Evolutionary conservation across 495 filamentous ascomycete genomes (phyloP).

Genomic region (Hypoxylon subgilvum): DNA sequence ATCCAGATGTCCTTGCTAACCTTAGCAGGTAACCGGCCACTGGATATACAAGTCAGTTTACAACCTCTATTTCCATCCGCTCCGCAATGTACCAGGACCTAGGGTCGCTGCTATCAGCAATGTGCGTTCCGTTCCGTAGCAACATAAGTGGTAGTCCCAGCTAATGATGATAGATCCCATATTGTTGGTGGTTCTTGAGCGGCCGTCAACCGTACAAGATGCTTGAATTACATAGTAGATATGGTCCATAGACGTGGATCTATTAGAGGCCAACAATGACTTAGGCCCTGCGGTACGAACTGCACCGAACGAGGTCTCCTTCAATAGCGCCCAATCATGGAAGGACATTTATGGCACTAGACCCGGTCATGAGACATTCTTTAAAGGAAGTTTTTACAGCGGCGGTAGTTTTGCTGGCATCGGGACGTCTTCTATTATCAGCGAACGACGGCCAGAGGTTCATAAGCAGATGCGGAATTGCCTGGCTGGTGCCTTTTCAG

Average conservation of each 20-base stretch:
- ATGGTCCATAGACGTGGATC: conserved; percentile 16
- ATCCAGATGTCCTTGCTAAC: too few relatives aligned
- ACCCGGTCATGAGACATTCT: conserved; percentile 37
- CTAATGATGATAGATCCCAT: too few relatives aligned
- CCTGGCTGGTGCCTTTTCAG: conserved; percentile 46
- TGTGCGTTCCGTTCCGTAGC: too few relatives aligned
- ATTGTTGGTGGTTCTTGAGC: too few relatives aligned
- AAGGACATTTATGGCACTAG: conserved; percentile 51
- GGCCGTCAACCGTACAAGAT: too few relatives aligned
- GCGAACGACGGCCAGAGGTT: conserved; percentile 36
- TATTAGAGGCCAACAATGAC: background rate
- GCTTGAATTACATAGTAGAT: conserved; percentile 38
- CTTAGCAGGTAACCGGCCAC: too few relatives aligned
- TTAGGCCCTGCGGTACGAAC: conserved; percentile 49
- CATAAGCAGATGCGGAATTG: conserved; percentile 46
- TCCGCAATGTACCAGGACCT: too few relatives aligned
- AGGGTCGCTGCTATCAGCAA: too few relatives aligned
- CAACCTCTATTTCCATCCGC: too few relatives aligned
- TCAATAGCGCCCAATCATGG: conserved; percentile 47
- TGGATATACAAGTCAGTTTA: too few relatives aligned
- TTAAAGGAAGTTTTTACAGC: conserved; percentile 39
- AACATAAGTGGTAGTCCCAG: too few relatives aligned
- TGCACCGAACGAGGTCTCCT: conserved; percentile 55
- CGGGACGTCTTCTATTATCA: conserved; percentile 30
- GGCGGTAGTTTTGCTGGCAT: conserved; percentile 37